Evolutionary conservation across 1,284 basidiomycete genomes (phyloP), one percentile per base, ranked within the genome.

Genomic region (Schizophyllum amplum): DNA sequence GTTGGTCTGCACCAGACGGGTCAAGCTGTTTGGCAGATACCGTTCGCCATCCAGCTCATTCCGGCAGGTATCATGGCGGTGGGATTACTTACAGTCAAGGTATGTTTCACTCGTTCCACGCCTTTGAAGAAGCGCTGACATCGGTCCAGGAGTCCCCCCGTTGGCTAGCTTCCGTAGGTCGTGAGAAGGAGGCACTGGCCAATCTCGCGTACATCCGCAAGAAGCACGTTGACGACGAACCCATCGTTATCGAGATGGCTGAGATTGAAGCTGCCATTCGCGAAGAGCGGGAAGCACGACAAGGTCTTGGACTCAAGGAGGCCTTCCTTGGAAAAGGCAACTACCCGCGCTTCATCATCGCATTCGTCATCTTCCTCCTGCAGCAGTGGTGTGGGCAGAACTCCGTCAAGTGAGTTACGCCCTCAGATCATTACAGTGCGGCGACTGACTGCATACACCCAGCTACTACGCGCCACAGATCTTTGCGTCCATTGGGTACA

Each of bases 391-490:
- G 75, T 42, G 86, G 87, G 1, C 86, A 89, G 68, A 89, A 90
- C 69, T 82, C 81, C 3, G 83, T 90, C 65, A 77, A 75, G 75
- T 76, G 55, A 55, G 71, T 64, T 47, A 17, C 5, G 23, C 2
- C 56, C 75, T 82, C 56, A 82, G 84, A 65, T 78, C 47, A 76
- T 81, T 59, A 79, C 79, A 17, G 72, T 76, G 58, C 63, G 72
- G 6, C 77, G 75, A 65, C 67, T 76, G 75, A 11, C 78, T 79
- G 65, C 81, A 81, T 65, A 76, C 75, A 0, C 80, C 84, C 62
- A 81, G 79, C 55, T 91, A 92, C 70, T 92, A 91, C 65, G 86
- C 88, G 2, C 90, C 90, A 0, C 82, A 83, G 64, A 85, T 87
- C 58, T 87, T 87, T 66, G 68, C 72, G 60, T 86, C 81, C 59